phyloP scores from a whole-genome alignment of 1,284 basidiomycete genomes.

The Rhizoctonia solani region DNA sequence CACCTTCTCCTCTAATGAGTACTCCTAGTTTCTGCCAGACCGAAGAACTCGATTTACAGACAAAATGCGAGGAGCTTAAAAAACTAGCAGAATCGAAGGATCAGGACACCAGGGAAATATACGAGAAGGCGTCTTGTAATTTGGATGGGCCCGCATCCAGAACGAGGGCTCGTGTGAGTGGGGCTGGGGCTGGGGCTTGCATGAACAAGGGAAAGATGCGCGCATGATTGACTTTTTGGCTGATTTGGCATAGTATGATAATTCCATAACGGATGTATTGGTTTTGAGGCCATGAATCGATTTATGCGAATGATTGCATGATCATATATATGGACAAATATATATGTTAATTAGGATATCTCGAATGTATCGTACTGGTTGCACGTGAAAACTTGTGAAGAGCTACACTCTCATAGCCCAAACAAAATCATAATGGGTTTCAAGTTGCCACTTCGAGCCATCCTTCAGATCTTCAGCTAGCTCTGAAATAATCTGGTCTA shows the following conservation, averaged over 20 bases:
- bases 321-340: too few relatives aligned
- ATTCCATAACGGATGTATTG: neutral
- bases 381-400: too few relatives aligned
- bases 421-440: slow-evolving; percentile 15
- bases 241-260: neutral
- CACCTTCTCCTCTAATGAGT: slow-evolving; percentile 16
- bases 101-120: neutral
- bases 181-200: neutral
- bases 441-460: slow-evolving; percentile 7
- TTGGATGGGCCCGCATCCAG: slow-evolving; percentile 7
- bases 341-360: too few relatives aligned
- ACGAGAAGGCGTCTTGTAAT: neutral
- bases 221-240: neutral
- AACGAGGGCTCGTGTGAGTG: slow-evolving; percentile 17
- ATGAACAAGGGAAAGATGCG: slow-evolving; percentile 7
- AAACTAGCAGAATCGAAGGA: neutral
- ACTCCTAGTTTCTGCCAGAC: too few relatives aligned
- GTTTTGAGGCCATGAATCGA: neutral
- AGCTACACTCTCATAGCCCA: too few relatives aligned
- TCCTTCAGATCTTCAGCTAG: neutral
- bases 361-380: too few relatives aligned
- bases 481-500: neutral
- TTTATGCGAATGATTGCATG: too few relatives aligned
- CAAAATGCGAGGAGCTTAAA: too few relatives aligned
- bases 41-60: too few relatives aligned